Evolutionary conservation across 805 yeast genomes (phyloP), one percentile per base, ranked within the genome.

Genomic region (Starmerella floris): DNA sequence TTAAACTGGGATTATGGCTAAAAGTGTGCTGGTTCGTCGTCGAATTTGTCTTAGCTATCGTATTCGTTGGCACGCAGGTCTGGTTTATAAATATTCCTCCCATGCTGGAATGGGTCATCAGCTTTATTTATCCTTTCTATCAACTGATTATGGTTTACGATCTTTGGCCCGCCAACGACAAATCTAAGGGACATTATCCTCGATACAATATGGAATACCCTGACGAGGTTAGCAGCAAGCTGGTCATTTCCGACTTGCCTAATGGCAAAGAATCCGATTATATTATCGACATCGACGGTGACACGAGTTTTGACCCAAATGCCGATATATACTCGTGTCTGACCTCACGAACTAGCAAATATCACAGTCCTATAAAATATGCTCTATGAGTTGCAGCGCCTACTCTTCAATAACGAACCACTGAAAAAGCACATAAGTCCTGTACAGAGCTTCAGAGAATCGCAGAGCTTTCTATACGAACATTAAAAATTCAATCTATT

Each of bases 71-170:
- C 17, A 42, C 51, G 23, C 56, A 62, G 39, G 54, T 57, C 57
- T 57, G 59, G 11, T 65, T 67, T 23, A 55, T 62, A 30, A 65
- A 70, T 49, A 71, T 70, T 3, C 64, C 69, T 32, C 85, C 85
- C 0, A 64, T 68, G 19, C 74, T 80, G 56, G 97, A 88, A 62
- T 88, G 97, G 97, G 57, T 77, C 3, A 61, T 87, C 34, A 77
- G 88, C n/a, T 87, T 77, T 61, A 77, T 83, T 76, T 87, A 81
- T 57, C 91, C 94, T 3, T 53, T 78, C 27, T 66, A 81, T 46
- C 72, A 78, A 50, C 56, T 78, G 3, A 62, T 77, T 43, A 67
- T 87, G 59, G 64, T 80, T 2, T 68, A 73, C 46, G 96, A 88
- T 57, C 68, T 85, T 51, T 69, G 71, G 52, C 79, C 84, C 1